A percentile compares a stretch with the other conserved stretches of the same genome.
Conservation (phyloP, 2,329 filamentous ascomycete species). For the Gnomoniopsis smithogilvyi region DNA sequence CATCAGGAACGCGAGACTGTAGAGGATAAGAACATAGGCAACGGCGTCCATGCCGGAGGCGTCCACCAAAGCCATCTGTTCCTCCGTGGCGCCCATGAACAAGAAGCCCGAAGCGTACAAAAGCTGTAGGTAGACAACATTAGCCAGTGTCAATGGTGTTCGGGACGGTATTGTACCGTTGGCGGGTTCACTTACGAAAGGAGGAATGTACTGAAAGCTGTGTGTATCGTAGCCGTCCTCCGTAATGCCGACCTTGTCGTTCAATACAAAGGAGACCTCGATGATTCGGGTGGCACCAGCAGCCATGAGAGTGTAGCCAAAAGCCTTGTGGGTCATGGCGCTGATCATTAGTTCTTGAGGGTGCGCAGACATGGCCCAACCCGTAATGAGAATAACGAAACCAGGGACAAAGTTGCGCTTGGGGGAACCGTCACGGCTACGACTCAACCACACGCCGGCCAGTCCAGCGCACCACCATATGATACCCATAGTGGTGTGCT, state of each 20-base stretch:
- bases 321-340: slow-evolving; percentile 82
- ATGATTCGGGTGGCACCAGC: slow-evolving; percentile 81
- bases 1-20: slow-evolving; percentile 82
- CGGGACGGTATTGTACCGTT: no score
- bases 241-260: slow-evolving; percentile 63
- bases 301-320: slow-evolving; percentile 94
- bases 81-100: slow-evolving; percentile 96
- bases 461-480: slow-evolving; percentile 97
- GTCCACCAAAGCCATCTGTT: slow-evolving; percentile 82
- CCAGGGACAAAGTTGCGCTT: slow-evolving; percentile 92
- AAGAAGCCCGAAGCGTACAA: slow-evolving; percentile 91
- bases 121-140: slow-evolving; percentile 50
- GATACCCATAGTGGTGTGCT: slow-evolving; percentile 99
- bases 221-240: slow-evolving; percentile 68
- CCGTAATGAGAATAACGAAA: slow-evolving; percentile 87
- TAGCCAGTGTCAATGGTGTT: slow-evolving; percentile 3
- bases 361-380: slow-evolving; percentile 93
- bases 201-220: slow-evolving; percentile 53
- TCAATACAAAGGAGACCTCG: slow-evolving; percentile 84
- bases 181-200: slow-evolving; percentile 47
- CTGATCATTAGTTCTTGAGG: slow-evolving; percentile 81
- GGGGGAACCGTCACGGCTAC: slow-evolving; percentile 76
- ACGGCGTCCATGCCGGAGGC: slow-evolving; percentile 79
- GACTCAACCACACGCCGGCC: slow-evolving; percentile 87
- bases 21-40: slow-evolving; percentile 87